Evolutionary conservation across 2,329 filamentous ascomycete species (phyloP).

Genomic region (Colletotrichum liaoningense): DNA sequence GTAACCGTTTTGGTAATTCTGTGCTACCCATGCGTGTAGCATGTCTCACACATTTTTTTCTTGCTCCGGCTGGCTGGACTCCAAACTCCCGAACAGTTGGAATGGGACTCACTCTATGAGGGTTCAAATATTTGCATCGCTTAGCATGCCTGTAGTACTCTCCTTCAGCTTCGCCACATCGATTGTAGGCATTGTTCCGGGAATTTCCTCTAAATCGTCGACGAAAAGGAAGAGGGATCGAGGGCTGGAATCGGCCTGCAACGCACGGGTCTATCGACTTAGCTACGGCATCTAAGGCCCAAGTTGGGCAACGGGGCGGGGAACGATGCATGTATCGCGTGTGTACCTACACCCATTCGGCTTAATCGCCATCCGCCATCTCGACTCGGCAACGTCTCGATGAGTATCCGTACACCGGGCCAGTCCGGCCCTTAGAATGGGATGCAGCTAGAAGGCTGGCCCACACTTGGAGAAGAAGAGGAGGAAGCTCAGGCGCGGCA

Average conservation of each 20-base stretch:
- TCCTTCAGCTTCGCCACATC: not conserved
- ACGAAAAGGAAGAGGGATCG: not conserved
- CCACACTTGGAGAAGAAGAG: not conserved
- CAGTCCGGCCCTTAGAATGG: not conserved
- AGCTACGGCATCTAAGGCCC: constrained; percentile 14
- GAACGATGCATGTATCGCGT: constrained; percentile 19
- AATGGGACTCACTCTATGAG: not conserved
- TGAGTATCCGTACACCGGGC: not conserved
- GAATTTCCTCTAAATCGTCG: not conserved
- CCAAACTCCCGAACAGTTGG: not conserved
- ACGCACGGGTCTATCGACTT: constrained; percentile 11
- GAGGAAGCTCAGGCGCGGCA: not conserved
- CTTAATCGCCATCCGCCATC: constrained; percentile 6
- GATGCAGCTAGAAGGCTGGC: not conserved
- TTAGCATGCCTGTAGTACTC: not conserved
- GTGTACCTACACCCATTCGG: constrained; percentile 21
- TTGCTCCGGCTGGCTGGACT: constrained; percentile 8
- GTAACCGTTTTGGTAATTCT: constrained; percentile 12
- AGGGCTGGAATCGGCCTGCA: constrained; percentile 22
- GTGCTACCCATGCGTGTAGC: constrained; percentile 16
- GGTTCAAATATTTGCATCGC: not conserved
- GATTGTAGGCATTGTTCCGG: not conserved
- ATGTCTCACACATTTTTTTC: constrained; percentile 16
- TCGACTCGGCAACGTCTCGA: not conserved
- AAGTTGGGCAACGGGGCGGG: constrained; percentile 24